Evolutionary conservation across 2,329 filamentous ascomycete genomes (phyloP), one percentile per base, ranked within the genome.

Genomic region (Orbilia brochopaga): DNA sequence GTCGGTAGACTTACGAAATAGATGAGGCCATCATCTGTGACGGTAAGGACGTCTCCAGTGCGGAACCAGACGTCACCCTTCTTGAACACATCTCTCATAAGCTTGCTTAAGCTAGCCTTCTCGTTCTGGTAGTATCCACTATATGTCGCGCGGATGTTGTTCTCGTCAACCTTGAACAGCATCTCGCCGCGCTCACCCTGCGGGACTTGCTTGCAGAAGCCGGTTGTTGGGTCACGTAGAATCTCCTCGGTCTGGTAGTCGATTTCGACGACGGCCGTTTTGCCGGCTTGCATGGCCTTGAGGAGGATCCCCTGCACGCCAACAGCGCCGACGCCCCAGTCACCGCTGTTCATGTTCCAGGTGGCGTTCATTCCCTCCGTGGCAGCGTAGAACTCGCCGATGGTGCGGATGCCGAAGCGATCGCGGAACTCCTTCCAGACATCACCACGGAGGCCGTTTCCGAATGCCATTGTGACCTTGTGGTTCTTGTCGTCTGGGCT

Each of bases 361-460:
- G 85, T 84, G 0, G 84, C 90, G 1, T 85, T 82, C 0, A 86
- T 84, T 2, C 88, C 89, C 79, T 93, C 90, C 0, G 90, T 92
- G 0, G 89, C 84, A 11, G 88, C 88, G 79, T 94, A 96, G 79
- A 95, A 92, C 77, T 95, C 91, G 70, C 85, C 87, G 67, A 93
- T 86, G 1, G 85, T 85, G 32, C 86, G 85, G 65, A 96, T 85
- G 21, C 85, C 87, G 77, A 94, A 96, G 17, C 92, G 88, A 24
- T 89, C 84, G 78, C 92, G 91, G 82, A 96, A 94, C 6, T 81
- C 82, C 73, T 90, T 87, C 92, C 92, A 96, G 35, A 95, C 86
- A 76, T 96, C 91, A 0, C 91, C 91, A 0, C 92, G 85, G 19
- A 96, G 82, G 1, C 92, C 92, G 77, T 96, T 96, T 19, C 92